Conservation (phyloP, 2,329 filamentous ascomycete genomes). For the Microcyclosporella mali region DNA sequence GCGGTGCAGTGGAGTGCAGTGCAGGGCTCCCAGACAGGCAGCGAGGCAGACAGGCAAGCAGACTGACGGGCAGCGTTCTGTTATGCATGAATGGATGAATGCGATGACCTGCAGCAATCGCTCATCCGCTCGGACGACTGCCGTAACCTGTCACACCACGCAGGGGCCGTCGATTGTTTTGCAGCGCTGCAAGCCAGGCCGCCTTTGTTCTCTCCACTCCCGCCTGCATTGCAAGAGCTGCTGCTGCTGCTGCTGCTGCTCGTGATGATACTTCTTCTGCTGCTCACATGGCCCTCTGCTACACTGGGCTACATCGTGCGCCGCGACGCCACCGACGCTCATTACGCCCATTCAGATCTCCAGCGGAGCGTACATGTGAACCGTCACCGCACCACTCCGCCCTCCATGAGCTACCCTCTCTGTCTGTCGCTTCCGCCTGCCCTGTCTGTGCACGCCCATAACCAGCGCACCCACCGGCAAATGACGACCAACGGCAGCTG, state of each 20-base stretch:
- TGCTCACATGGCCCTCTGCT: constrained; percentile 18
- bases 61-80: constrained; percentile 13
- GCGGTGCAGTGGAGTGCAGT: no score
- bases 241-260: background rate
- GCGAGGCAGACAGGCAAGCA: constrained; percentile 9
- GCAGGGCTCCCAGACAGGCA: constrained; percentile 14
- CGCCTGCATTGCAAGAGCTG: background rate
- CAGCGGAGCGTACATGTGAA: constrained; percentile 17
- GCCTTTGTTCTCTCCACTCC: constrained; percentile 21
- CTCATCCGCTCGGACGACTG: background rate
- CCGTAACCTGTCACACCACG: constrained; percentile 19
- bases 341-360: constrained; percentile 14
- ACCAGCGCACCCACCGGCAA: constrained; percentile 3
- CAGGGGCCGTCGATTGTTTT: constrained; percentile 21
- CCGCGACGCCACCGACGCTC: constrained; percentile 21
- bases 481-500: constrained; percentile 5
- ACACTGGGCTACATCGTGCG: constrained; percentile 18
- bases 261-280: constrained; percentile 13
- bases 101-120: background rate
- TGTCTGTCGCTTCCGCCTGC: background rate
- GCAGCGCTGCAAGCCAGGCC: constrained; percentile 27
- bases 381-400: constrained; percentile 14
- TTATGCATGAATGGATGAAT: constrained; percentile 15
- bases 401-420: constrained; percentile 1
- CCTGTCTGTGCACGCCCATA: constrained; percentile 6